Base-by-base conservation (phyloP, 2,329 filamentous ascomycete species). In the Aurifilum marmelostoma region DNA sequence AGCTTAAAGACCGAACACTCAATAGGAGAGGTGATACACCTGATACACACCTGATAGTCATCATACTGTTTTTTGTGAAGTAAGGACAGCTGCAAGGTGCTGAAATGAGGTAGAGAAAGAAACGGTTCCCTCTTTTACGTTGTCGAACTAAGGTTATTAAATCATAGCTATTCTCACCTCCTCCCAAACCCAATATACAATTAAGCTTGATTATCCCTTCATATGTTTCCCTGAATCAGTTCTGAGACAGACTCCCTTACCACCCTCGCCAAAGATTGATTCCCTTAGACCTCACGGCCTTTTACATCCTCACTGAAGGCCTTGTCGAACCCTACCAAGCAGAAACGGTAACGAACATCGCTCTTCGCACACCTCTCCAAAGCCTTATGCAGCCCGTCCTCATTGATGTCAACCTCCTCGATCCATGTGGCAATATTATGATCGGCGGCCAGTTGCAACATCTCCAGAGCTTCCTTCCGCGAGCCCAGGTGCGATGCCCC, bases 271-370 rank as follows among this genome's bases (percentile, higher is more conserved):
- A 32, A n/a, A n/a, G 8, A 39, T 9, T 21, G 0, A 1, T 24
- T 18, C 11, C 43, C 43, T 47, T n/a, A 64, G 41, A 34, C 43
- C 63, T 63, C 67, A 0, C 67, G 67, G 29, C 65, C 37, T 67
- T 72, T 52, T 54, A 71, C 54, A 54, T 72, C 52, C 71, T 72
- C 77, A 47, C 88, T 88, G 76, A 93, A 93, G 3, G 81, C 87
- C 78, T 91, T 87, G 74, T 91, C 89, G 75, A 88, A 93, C 73
- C 87, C 85, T 63, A 88, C 89, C 81, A 95, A 83, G 72, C 91
- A 92, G 77, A 92, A 92, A 73, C 93, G 86, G 79, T 94, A 96
- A 72, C 85, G 85, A 27, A 94, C 89, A 74, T 91, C 89, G 75
- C 88, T 90, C 75, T 89, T 89, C 73, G 89, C 84, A 74, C 96